A percentile compares a stretch with the other conserved stretches of the same genome.
Conservation (phyloP, 1,284 basidiomycete genomes). For the Violaceomyces palustris region DNA sequence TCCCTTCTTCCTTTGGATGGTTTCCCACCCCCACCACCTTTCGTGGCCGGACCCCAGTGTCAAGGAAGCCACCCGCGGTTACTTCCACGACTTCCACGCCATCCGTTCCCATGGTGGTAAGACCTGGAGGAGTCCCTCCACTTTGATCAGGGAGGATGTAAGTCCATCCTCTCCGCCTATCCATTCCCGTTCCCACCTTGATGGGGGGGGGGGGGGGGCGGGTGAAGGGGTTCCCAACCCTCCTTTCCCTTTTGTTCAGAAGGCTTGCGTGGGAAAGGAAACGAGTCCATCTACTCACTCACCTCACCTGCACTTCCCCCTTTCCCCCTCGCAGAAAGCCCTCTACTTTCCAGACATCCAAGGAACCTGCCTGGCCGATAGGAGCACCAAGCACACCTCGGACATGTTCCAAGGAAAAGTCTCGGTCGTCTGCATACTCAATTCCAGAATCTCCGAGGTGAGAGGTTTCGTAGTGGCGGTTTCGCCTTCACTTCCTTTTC, state of each 20-base stretch:
- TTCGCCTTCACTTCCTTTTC: background rate
- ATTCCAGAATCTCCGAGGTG: slow-evolving; percentile 75
- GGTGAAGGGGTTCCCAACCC: too few relatives aligned
- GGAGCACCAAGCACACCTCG: slow-evolving; percentile 68
- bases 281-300: too few relatives aligned
- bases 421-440: slow-evolving; percentile 72
- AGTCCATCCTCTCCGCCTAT: slow-evolving; percentile 1
- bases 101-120: slow-evolving; percentile 82
- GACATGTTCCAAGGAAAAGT: slow-evolving; percentile 70
- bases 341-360: slow-evolving; percentile 84
- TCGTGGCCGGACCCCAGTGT: slow-evolving; percentile 58
- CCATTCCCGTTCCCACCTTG: too few relatives aligned
- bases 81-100: slow-evolving; percentile 83
- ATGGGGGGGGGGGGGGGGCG: too few relatives aligned
- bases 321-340: slow-evolving; percentile 52
- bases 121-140: slow-evolving; percentile 85
- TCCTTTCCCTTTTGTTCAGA: too few relatives aligned
- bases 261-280: too few relatives aligned
- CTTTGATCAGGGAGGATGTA: slow-evolving; percentile 62
- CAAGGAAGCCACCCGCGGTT: slow-evolving; percentile 78
- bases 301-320: too few relatives aligned
- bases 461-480: too few relatives aligned
- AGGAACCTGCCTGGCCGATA: slow-evolving; percentile 64
- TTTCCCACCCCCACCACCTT: too few relatives aligned
- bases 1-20: slow-evolving; percentile 55